Base-by-base conservation (phyloP, 306 rosid genomes). In the Astragalus membranaceus region DNA sequence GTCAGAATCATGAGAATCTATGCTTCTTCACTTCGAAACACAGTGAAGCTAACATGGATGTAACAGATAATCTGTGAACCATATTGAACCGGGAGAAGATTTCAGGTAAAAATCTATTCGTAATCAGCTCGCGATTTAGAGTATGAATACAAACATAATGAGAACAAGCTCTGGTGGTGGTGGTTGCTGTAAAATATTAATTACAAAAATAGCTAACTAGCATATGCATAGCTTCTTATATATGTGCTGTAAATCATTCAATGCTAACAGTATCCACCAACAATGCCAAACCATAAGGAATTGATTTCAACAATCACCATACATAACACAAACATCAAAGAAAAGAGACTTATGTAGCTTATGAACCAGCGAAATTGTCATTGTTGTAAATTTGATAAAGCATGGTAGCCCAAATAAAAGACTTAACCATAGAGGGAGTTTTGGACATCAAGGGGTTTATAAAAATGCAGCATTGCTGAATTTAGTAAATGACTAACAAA, bases 1-100 rank as follows among this genome's bases (percentile, higher is more conserved):
- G 42, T 16, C 70, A 55, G 32, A 54, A 77, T 63, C 53, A 57
- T 48, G 41, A 47, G n/a, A 77, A 47, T 36, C 47, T 9, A 32
- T 44, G 37, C 47, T 51, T 12, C 78, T 32, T 35, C 62, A 8
- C 49, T 47, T 64, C 52, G 58, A 50, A 66, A 52, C 54, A 49
- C 6, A 29, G 58, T 12, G 48, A 70, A 70, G 58, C 10, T 63
- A 74, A 50, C 10, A 57, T 44, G n/a, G 36, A 48, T 49, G 57
- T 41, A n/a, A 68, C 41, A 62, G 60, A 67, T 67, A 16, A 60
- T 20, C 53, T 50, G 49, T 20, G 74, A 32, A 23, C 37, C 44
- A 39, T 39, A 39, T 8, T 39, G 44, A 39, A 39, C 9, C 8
- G 8, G 44, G 44, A 39, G 44, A 39, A 39, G 11, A 39, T 1